Evolutionary conservation across 148 eudicot genomes (phyloP).

Genomic region (Tetragonia tetragonoides): DNA sequence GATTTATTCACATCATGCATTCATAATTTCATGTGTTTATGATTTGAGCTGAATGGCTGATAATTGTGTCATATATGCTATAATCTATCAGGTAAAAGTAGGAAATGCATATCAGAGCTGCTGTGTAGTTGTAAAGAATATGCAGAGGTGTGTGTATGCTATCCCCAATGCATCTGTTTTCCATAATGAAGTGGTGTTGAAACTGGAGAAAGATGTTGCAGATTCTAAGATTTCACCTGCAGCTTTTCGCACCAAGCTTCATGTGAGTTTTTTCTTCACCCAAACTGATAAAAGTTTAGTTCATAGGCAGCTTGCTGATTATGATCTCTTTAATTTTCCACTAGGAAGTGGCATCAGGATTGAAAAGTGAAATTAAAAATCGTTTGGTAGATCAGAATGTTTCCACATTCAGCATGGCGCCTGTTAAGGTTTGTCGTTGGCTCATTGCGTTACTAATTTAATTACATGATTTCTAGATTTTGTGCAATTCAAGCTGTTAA

Average conservation of each 20-base stretch:
- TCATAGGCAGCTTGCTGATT: not conserved
- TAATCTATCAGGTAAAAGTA: slow-evolving; percentile 60
- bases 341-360: slow-evolving; percentile 75
- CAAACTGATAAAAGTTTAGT: not conserved
- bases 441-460: not conserved
- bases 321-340: slow-evolving; percentile 7
- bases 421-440: slow-evolving; percentile 74
- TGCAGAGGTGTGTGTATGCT: slow-evolving; percentile 94
- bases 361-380: slow-evolving; percentile 64
- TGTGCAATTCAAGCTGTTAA: not conserved
- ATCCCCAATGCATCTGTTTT: slow-evolving; percentile 58
- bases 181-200: slow-evolving; percentile 48
- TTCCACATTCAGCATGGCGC: slow-evolving; percentile 79
- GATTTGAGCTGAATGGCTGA: slow-evolving; percentile 9
- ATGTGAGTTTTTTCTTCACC: slow-evolving; percentile 38
- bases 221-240: slow-evolving; percentile 52
- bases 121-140: slow-evolving; percentile 84
- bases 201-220: slow-evolving; percentile 60
- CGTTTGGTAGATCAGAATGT: slow-evolving; percentile 68
- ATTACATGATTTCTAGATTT: not conserved
- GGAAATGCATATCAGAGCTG: slow-evolving; percentile 80
- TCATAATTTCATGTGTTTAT: not conserved
- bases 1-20: not conserved
- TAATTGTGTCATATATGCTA: slow-evolving; percentile 24
- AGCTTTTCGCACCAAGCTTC: slow-evolving; percentile 55